Base-by-base conservation (phyloP, 208 protist species). In the Crithidia acanthocephali region DNA sequence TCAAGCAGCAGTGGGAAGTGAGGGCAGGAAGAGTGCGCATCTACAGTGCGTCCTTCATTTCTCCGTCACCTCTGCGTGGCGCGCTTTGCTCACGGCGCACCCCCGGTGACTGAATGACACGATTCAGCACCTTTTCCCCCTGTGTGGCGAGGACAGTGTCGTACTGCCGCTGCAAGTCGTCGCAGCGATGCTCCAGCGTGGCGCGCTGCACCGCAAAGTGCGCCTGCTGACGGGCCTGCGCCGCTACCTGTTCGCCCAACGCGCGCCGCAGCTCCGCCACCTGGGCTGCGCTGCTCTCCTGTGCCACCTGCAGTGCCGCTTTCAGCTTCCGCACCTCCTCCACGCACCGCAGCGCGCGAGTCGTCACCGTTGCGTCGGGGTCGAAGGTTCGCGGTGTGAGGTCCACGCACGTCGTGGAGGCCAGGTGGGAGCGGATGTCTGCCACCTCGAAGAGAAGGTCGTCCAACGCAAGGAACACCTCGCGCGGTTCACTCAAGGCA, bases 401-500 rank as follows among this genome's bases (percentile, higher is more conserved):
- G 32, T 68, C 65, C 25, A 72, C 65, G 44, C 23, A 22, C 3
- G 64, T 62, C 4, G 40, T 56, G 3, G 59, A 62, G 15, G 20
- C 13, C 9, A 62, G 23, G 7, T 51, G 72, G 0, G 72, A 78
- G 22, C 72, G 72, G n/a, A 78, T 68, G 40, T 78, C 72, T n/a
- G 65, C 57, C 23, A 78, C 25, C 47, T 78, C 72, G n/a, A 78
- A 78, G 45, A 78, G 51, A 2, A 78, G 55, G 11, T 78, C 72
- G 25, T 78, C 72, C 2, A 78, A 57, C 30, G 68, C 53, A 28
- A 72, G 37, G 48, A 68, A 78, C 7, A 52, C 57, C n/a, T 72
- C 72, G 4, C 52, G 48, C 2, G 72, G 64, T 30, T 78, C 72
- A 0, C n/a, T 45, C 47, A 20, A 68, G 6, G 0, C 16, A 27